A percentile compares a stretch with the other conserved stretches of the same genome.
Conservation (phyloP, 192 early-diverging fungal genomes). For the Phycomyces blakesleeanus region DNA sequence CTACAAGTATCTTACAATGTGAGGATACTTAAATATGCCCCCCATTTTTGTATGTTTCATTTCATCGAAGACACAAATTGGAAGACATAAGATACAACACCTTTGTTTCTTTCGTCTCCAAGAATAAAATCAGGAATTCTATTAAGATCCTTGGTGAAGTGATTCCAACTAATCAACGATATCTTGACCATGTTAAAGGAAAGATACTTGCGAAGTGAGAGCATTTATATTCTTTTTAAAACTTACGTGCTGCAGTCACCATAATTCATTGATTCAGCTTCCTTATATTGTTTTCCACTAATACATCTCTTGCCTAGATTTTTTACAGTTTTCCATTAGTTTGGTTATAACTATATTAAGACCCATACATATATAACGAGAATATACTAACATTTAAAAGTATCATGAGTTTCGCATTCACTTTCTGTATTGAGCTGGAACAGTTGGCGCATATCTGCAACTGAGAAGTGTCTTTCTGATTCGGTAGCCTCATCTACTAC, state of each 20-base stretch:
- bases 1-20: too few relatives aligned
- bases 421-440: constrained; percentile 75
- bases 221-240: neutral
- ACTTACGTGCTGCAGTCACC: constrained; percentile 69
- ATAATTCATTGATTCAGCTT: constrained; percentile 62
- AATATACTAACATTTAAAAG: constrained; percentile 82
- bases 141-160: constrained; percentile 55
- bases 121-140: constrained; percentile 62
- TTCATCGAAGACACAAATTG: constrained; percentile 69
- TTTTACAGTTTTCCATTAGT: too few relatives aligned
- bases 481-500: constrained; percentile 94
- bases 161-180: constrained; percentile 61
- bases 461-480: constrained; percentile 91
- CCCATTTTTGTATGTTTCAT: neutral
- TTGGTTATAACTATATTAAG: too few relatives aligned
- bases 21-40: too few relatives aligned
- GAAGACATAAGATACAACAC: constrained; percentile 73
- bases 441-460: constrained; percentile 83
- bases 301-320: constrained; percentile 66
- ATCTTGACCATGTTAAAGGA: neutral
- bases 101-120: constrained; percentile 53
- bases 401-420: constrained; percentile 91
- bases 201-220: neutral
- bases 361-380: neutral
- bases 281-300: constrained; percentile 71